Evolutionary conservation across 1,139 yeast species (phyloP).

Genomic region (Yamadazyma conglobata): DNA sequence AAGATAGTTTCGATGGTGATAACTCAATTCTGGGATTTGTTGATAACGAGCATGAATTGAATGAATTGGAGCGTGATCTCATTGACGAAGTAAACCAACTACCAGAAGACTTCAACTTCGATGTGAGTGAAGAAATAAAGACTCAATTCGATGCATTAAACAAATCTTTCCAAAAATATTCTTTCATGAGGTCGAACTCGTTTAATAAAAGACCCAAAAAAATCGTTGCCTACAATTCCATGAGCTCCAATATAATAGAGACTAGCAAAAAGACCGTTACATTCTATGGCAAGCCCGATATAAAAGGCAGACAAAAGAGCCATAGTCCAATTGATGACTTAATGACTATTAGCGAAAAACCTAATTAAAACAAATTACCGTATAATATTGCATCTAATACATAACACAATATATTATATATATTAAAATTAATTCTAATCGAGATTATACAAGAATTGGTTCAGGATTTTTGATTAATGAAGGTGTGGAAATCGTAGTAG

Average conservation of each 20-base stretch:
- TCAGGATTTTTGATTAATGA: slow-evolving; percentile 27
- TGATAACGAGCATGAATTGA: slow-evolving; percentile 13
- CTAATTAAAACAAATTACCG: slow-evolving; percentile 4
- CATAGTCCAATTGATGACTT: slow-evolving; percentile 9
- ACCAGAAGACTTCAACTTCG: slow-evolving; percentile 60
- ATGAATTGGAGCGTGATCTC: slow-evolving; percentile 32
- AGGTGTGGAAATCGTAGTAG: slow-evolving; percentile 36
- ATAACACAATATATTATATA: neutral
- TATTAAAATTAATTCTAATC: neutral
- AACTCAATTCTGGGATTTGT: neutral
- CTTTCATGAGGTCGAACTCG: slow-evolving; percentile 29
- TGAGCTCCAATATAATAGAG: slow-evolving; percentile 40
- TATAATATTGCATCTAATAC: slow-evolving; percentile 1
- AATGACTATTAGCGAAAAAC: slow-evolving; percentile 13
- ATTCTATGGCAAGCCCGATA: slow-evolving; percentile 27
- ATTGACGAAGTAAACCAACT: slow-evolving; percentile 54
- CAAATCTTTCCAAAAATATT: slow-evolving; percentile 14
- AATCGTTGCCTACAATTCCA: slow-evolving; percentile 14
- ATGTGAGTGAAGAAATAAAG: slow-evolving; percentile 19
- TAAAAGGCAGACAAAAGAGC: slow-evolving; percentile 1
- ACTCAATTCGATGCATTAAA: slow-evolving; percentile 13
- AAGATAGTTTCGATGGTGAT: slow-evolving; percentile 1
- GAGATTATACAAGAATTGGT: neutral
- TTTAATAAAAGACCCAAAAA: slow-evolving; percentile 37
- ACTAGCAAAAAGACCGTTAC: slow-evolving; percentile 55